A percentile compares a stretch with the other conserved stretches of the same genome.
Evolutionary conservation across 306 rosid genomes (phyloP).

Genomic region (Acacia crassicarpa): DNA sequence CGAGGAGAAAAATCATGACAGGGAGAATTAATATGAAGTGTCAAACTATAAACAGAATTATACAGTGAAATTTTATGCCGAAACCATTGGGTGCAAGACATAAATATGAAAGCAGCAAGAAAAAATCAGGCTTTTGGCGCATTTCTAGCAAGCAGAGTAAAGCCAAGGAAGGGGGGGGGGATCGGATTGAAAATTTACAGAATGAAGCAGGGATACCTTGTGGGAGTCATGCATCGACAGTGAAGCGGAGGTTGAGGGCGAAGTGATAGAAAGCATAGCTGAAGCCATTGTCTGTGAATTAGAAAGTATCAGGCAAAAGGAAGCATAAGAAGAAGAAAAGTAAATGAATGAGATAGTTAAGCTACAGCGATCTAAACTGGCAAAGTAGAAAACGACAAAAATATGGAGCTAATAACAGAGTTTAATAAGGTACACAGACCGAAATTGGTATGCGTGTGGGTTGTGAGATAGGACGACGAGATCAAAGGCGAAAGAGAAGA

Average conservation of each 20-base stretch:
- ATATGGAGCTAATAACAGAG: background rate
- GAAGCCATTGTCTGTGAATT: slow-evolving; percentile 48
- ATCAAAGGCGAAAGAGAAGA: background rate
- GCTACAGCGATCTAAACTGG: background rate
- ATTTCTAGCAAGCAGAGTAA: slow-evolving; percentile 23
- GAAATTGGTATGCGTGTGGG: background rate
- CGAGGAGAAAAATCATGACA: background rate
- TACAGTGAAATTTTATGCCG: slow-evolving; percentile 7
- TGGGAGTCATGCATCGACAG: slow-evolving; percentile 38
- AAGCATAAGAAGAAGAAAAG: background rate
- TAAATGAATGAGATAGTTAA: background rate
- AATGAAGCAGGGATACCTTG: slow-evolving; percentile 42
- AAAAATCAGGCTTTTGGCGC: background rate
- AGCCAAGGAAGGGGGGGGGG: background rate
- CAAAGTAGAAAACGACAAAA: background rate
- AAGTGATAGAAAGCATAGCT: slow-evolving; percentile 55
- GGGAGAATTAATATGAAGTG: background rate
- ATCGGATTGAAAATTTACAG: background rate
- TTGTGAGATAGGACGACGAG: slow-evolving; percentile 4
- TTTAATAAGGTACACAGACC: background rate
- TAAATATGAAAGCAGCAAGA: background rate
- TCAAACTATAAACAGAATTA: background rate
- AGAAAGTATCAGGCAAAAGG: background rate
- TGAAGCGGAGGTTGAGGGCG: slow-evolving; percentile 51
- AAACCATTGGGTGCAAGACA: background rate